phyloP scores from a whole-genome alignment of 1,139 yeast genomes.

The Protomyces lactucae-debilis region DNA sequence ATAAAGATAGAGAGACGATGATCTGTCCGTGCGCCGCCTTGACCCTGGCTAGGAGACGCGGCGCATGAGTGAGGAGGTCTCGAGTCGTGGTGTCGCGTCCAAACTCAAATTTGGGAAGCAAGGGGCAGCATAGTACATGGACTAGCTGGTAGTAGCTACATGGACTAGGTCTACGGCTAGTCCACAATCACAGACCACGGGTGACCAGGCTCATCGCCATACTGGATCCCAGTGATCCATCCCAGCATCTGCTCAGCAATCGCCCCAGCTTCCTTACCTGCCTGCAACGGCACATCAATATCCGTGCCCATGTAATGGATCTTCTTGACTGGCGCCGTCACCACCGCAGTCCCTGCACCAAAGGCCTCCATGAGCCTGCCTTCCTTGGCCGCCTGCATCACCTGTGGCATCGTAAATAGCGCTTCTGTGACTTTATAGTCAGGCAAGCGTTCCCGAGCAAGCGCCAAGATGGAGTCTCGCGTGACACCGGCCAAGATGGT shows the following conservation, averaged over 20 bases:
- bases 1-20: too few relatives aligned
- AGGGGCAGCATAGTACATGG: too few relatives aligned
- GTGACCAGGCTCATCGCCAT: slow-evolving; percentile 54
- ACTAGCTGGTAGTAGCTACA: too few relatives aligned
- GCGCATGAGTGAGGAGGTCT: too few relatives aligned
- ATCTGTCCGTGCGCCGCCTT: too few relatives aligned
- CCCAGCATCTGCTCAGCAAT: slow-evolving; percentile 67
- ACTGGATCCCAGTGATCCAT: slow-evolving; percentile 87
- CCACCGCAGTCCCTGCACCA: slow-evolving; percentile 97
- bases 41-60: too few relatives aligned
- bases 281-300: slow-evolving; percentile 69
- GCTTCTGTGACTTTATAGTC: slow-evolving; percentile 76
- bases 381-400: slow-evolving; percentile 65
- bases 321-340: slow-evolving; percentile 85
- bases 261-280: slow-evolving; percentile 73
- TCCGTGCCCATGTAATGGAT: slow-evolving; percentile 73
- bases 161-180: neutral
- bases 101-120: too few relatives aligned
- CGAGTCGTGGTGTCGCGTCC: too few relatives aligned
- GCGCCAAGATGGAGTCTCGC: slow-evolving; percentile 75
- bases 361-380: slow-evolving; percentile 91
- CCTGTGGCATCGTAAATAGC: slow-evolving; percentile 72
- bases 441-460: slow-evolving; percentile 65
- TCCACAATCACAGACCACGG: slow-evolving; percentile 20
- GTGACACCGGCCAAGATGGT: slow-evolving; percentile 96